Evolutionary conservation across 140 eudicot species (phyloP), one percentile per base, ranked within the genome.

Genomic region (Cichorium intybus): DNA sequence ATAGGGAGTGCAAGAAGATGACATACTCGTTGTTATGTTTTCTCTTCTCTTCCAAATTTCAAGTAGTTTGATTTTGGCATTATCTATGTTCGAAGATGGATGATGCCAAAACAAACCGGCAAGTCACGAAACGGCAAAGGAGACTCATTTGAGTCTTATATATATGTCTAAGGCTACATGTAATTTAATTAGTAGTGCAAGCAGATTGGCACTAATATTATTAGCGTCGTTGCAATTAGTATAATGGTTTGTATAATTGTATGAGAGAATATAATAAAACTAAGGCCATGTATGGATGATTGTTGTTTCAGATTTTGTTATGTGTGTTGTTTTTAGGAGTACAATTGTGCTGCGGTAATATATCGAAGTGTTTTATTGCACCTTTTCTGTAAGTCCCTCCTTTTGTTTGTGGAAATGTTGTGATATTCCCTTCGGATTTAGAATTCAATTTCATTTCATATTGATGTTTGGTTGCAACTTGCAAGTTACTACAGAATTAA

Each of bases 101-200:
- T 37, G 23, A 22, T 29, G 74, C 56, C 73, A 47, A 75, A 51
- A 65, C 79, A 27, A 74, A 71, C 84, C 84, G 90, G 90, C 90
- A 84, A 84, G 90, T 84, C 90, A 84, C 82, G 15, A 26, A 82
- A 78, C 60, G 84, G 88, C 77, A 23, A 47, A 63, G 55, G 37
- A 65, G 77, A 48, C 77, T 76, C 81, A 9, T 6, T 47, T 6
- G 73, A 70, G 81, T 70, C 72, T 34, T 49, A 56, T 46, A 11
- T 64, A 45, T 64, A n/a, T 72, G 49, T 50, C 51, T 71, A 72
- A 39, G 67, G 67, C 73, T 73, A 72, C 62, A 62, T 72, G 49
- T 72, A 20, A 61, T 52, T 60, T n/a, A n/a, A n/a, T n/a, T n/a
- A 51, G 45, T 48, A 29, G 60, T 64, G 52, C 16, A 14, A 46